These are phyloP conservation scores for Porodaedalea pini DNA, from an alignment of 1,284 basidiomycete genomes.

Conservation along the genomic window DNA sequence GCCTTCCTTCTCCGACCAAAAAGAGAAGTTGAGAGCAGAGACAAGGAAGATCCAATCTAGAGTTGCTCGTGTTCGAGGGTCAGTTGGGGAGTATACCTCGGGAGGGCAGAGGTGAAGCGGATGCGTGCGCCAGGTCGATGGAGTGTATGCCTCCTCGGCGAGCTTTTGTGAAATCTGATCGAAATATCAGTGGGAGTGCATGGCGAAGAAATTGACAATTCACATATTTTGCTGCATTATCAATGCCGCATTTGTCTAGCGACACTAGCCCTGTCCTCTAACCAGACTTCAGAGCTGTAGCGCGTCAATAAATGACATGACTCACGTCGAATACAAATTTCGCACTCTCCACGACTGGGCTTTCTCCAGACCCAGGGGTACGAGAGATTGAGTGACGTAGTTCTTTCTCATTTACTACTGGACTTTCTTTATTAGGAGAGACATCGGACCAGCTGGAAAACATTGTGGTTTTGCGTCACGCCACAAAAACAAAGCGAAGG, in stretches of 20 bases:
- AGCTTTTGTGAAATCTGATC: slow-evolving; percentile 58
- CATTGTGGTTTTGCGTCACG: background rate
- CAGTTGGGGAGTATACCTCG: slow-evolving; percentile 50
- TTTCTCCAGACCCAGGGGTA: background rate
- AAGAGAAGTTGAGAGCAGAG: slow-evolving; percentile 80
- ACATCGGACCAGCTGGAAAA: background rate
- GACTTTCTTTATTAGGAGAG: background rate
- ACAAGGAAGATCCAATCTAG: slow-evolving; percentile 84
- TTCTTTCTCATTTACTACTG: background rate
- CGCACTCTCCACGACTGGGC: slow-evolving; percentile 26
- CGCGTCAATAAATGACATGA: background rate
- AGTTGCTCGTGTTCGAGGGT: slow-evolving; percentile 52
- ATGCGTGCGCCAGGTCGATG: slow-evolving; percentile 74
- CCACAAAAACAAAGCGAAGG: background rate
- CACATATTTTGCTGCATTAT: slow-evolving; percentile 58
- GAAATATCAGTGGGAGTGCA: background rate
- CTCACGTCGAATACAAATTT: slow-evolving; percentile 26
- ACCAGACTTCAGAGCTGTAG: background rate
- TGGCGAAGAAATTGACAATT: slow-evolving; percentile 25
- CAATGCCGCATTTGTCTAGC: slow-evolving; percentile 55
- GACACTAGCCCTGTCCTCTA: slow-evolving; percentile 57
- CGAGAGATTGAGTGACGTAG: background rate
- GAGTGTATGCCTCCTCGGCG: slow-evolving; percentile 59
- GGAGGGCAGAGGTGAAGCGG: slow-evolving; percentile 68
- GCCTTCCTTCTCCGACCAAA: slow-evolving; percentile 73